Conservation (phyloP, 1,139 yeast genomes). For the Nakaseomyces uthaithaninus region DNA sequence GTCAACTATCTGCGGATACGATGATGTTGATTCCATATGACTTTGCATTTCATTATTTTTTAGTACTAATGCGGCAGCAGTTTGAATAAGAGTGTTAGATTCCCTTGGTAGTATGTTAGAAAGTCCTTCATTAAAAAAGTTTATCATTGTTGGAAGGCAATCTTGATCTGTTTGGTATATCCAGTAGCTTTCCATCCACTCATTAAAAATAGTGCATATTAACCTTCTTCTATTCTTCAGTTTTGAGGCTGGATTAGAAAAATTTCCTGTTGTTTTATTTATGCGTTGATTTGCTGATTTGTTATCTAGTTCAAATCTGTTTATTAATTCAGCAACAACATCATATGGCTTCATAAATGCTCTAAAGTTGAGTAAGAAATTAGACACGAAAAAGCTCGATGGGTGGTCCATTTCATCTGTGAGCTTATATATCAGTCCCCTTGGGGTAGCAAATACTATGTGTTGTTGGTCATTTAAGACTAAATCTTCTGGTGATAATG, state of each 20-base stretch:
- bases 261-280: constrained; percentile 35
- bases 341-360: constrained; percentile 64
- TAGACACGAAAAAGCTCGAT: constrained; percentile 60
- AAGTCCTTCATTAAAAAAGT: constrained; percentile 70
- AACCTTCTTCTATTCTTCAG: constrained; percentile 58
- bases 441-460: constrained; percentile 70
- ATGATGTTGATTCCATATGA: constrained; percentile 26
- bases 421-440: constrained; percentile 60
- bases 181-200: constrained; percentile 92
- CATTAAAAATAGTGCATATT: constrained; percentile 58
- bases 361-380: constrained; percentile 76
- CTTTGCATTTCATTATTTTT: constrained; percentile 11
- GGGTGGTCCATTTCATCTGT: constrained; percentile 62
- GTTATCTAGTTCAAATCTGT: constrained; percentile 52
- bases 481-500: constrained; percentile 36
- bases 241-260: constrained; percentile 41
- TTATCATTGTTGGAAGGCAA: constrained; percentile 58
- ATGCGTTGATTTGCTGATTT: constrained; percentile 30
- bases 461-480: constrained; percentile 43
- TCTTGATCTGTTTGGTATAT: constrained; percentile 51
- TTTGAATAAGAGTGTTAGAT: constrained; percentile 50
- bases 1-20: constrained; percentile 36
- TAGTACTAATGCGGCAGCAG: constrained; percentile 47
- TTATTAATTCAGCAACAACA: constrained; percentile 59
- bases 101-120: constrained; percentile 52